A percentile compares a stretch with the other conserved stretches of the same genome.
Conservation (phyloP, 2,329 filamentous ascomycete genomes). For the Xenoacremonium recifei region DNA sequence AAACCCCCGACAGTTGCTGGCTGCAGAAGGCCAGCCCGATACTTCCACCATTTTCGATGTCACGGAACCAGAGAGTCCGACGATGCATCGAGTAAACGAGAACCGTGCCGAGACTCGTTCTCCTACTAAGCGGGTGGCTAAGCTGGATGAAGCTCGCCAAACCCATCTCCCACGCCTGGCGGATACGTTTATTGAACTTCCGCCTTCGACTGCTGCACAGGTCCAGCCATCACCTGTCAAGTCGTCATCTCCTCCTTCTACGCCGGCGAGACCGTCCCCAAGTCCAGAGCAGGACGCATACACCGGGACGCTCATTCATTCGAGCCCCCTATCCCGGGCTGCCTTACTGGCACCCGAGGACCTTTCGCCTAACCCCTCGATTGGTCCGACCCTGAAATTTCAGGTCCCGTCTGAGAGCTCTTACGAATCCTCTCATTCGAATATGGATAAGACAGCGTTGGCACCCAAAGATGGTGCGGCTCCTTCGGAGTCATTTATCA, state of each 20-base stretch:
- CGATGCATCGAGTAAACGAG: constrained; percentile 18
- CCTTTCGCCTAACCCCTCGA: too few relatives aligned
- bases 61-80: constrained; percentile 27
- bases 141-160: constrained; percentile 27
- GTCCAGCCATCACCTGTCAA: constrained; percentile 30
- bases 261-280: constrained; percentile 19
- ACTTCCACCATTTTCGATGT: constrained; percentile 28
- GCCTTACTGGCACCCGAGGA: constrained; percentile 3
- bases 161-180: constrained; percentile 23
- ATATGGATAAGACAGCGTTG: too few relatives aligned
- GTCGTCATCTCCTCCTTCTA: constrained; percentile 24
- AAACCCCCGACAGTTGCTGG: constrained; percentile 21
- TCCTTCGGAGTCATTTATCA: too few relatives aligned
- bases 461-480: too few relatives aligned
- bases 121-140: constrained; percentile 29
- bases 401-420: too few relatives aligned
- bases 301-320: constrained; percentile 6
- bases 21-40: constrained; percentile 21
- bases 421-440: too few relatives aligned
- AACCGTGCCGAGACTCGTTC: constrained; percentile 26
- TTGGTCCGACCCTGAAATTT: too few relatives aligned
- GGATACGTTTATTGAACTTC: constrained; percentile 28
- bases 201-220: constrained; percentile 23
- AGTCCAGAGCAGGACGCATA: constrained; percentile 9
- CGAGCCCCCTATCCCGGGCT: constrained; percentile 13